Base-by-base conservation (phyloP, 371 early-diverging fungal species). In the Zychaea mexicana region DNA sequence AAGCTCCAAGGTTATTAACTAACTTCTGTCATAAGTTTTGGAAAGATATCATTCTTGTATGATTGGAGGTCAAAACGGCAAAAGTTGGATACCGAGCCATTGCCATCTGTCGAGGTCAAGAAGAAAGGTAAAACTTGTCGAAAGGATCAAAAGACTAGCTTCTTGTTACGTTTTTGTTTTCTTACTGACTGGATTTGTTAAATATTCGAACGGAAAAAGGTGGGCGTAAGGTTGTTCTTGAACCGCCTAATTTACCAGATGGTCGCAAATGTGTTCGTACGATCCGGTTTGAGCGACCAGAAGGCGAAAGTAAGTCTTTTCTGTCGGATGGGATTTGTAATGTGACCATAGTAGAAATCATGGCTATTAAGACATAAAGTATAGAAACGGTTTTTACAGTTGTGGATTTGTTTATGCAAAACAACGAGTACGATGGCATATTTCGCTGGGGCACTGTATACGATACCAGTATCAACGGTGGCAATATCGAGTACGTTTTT, bases 1-100 rank as follows among this genome's bases (percentile, higher is more conserved):
- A 52, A 4, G 7, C 45, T 33, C 68, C 31, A 12, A 3, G 13
- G 28, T 15, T n/a, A n/a, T n/a, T n/a, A n/a, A n/a, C n/a, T n/a
- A n/a, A n/a, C n/a, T n/a, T n/a, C n/a, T n/a, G 60, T 31, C n/a
- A n/a, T n/a, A n/a, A 85, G 81, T 42, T 87, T 87, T 73, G 81
- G 83, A 28, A 82, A 84, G 42, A 77, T 87, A 28, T 83, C 87
- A 7, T 87, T 84, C 75, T 76, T 85, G 57, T 84, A 84, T 53
- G 85, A 87, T 46, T 87, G 87, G 87, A 73, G 84, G 56, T 64
- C 72, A 42, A 87, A 85, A 66, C 78, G 79, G 47, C 74, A 73
- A 42, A 76, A 76, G 61, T 52, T 71, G 47, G 79, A 70, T 31
- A 65, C 72, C 17, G 84, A 87, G 42, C 65, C 76, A 17, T 70